Evolutionary conservation across 2,329 filamentous ascomycete species (phyloP).

Genomic region (Hypoxylon sp.): DNA sequence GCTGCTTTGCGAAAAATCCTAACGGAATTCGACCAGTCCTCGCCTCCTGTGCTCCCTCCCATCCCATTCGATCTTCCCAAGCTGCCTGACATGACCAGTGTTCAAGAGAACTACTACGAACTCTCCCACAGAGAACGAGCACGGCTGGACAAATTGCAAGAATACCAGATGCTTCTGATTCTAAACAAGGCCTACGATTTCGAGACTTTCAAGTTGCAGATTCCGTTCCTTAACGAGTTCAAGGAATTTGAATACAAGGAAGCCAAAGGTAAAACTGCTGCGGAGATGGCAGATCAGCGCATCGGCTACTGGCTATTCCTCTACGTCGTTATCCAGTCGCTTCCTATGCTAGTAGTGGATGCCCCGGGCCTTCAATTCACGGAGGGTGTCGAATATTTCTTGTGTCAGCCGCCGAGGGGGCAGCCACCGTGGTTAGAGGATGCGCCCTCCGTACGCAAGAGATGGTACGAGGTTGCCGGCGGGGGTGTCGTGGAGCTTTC

Average conservation of each 20-base stretch:
- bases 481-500: slow-evolving; percentile 70
- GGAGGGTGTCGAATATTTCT: slow-evolving; percentile 83
- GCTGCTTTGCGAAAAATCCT: slow-evolving; percentile 83
- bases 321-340: slow-evolving; percentile 80
- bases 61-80: slow-evolving; percentile 90
- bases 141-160: slow-evolving; percentile 79
- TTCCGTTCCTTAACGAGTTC: slow-evolving; percentile 77
- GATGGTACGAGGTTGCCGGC: slow-evolving; percentile 81
- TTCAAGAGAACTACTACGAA: slow-evolving; percentile 73
- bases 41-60: slow-evolving; percentile 88
- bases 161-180: slow-evolving; percentile 80
- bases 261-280: slow-evolving; percentile 70
- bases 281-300: slow-evolving; percentile 78
- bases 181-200: slow-evolving; percentile 86
- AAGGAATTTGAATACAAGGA: slow-evolving; percentile 78
- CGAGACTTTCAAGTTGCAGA: slow-evolving; percentile 69
- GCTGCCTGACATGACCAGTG: slow-evolving; percentile 75
- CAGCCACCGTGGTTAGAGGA: slow-evolving; percentile 80
- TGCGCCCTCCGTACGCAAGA: slow-evolving; percentile 71
- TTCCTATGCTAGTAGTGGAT: slow-evolving; percentile 83
- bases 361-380: slow-evolving; percentile 76
- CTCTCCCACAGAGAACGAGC: slow-evolving; percentile 79
- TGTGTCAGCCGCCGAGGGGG: slow-evolving; percentile 80
- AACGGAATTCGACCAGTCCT: slow-evolving; percentile 88
- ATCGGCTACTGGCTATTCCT: slow-evolving; percentile 86